Percentiles rank a stretch among this genome's conserved stretches.
Conservation (phyloP, 2,329 filamentous ascomycete species). For the Sclerotiophoma versabilis region DNA sequence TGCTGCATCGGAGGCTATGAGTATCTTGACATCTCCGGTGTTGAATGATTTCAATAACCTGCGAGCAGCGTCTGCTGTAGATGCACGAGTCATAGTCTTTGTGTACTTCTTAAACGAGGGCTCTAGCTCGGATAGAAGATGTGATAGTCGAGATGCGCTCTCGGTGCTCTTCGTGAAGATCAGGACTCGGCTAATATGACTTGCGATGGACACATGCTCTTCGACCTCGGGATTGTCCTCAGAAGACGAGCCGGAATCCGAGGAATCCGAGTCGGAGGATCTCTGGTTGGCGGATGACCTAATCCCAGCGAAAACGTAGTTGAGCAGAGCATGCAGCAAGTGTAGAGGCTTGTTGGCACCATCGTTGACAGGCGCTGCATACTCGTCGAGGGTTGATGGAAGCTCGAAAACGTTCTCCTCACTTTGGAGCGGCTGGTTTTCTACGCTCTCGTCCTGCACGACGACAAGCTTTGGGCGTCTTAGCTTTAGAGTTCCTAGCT, state of each 20-base stretch:
- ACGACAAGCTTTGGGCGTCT: conserved; percentile 77
- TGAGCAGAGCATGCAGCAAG: conserved; percentile 76
- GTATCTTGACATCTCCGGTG: conserved; percentile 68
- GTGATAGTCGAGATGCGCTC: conserved; percentile 82
- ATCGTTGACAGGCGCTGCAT: conserved; percentile 58
- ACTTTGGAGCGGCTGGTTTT: conserved; percentile 27
- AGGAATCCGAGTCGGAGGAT: conserved; percentile 14
- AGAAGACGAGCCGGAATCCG: conserved; percentile 22
- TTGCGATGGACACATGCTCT: conserved; percentile 19
- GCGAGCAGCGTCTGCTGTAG: conserved; percentile 73
- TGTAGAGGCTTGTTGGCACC: conserved; percentile 74
- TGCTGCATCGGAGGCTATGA: conserved; percentile 92
- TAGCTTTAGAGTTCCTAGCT: conserved; percentile 76
- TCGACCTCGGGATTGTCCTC: conserved; percentile 21
- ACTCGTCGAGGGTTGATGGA: conserved; percentile 58
- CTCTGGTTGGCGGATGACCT: conserved; percentile 29
- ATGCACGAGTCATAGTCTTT: conserved; percentile 78
- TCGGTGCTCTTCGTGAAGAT: conserved; percentile 94
- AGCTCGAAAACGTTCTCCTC: conserved; percentile 61
- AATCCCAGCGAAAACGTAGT: conserved; percentile 52
- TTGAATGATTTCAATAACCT: conserved; percentile 73
- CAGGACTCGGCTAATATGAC: conserved; percentile 59
- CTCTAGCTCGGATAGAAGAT: conserved; percentile 74
- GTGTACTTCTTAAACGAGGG: conserved; percentile 65
- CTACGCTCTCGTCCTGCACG: conserved; percentile 64